Percentiles rank a stretch among this genome's conserved stretches.
Evolutionary conservation across 2,329 filamentous ascomycete species (phyloP).

Genomic region (Neoarthrinium moseri): DNA sequence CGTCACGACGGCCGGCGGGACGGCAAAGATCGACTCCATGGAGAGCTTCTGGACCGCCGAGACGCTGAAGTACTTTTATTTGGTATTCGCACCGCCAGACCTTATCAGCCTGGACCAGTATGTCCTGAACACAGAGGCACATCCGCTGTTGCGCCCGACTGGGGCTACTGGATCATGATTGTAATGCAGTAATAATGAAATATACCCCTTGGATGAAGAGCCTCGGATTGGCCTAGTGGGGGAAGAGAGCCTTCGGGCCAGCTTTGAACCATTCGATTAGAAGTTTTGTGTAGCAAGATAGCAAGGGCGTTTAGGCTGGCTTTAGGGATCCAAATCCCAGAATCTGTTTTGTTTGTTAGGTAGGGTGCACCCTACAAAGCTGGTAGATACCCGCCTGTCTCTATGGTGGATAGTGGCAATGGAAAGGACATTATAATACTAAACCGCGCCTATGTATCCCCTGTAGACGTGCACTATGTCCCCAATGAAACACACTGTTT

Average conservation of each 20-base stretch:
- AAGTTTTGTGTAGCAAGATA: neutral
- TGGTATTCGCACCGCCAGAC: conserved; percentile 67
- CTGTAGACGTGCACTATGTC: no score
- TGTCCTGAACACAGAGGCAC: conserved; percentile 57
- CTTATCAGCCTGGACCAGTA: conserved; percentile 66
- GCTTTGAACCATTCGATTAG: neutral
- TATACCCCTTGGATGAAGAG: no score
- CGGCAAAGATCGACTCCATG: conserved; percentile 27
- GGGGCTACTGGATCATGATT: no score
- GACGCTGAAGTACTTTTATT: conserved; percentile 74
- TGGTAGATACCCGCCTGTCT: no score
- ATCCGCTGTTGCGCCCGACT: conserved; percentile 33
- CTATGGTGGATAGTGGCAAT: no score
- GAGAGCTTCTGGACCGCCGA: conserved; percentile 72
- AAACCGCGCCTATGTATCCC: no score
- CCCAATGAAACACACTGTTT: no score
- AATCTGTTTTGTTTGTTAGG: no score
- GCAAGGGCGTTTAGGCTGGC: neutral
- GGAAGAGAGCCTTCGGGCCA: neutral
- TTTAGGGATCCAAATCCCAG: neutral
- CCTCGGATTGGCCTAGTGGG: no score
- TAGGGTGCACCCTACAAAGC: no score
- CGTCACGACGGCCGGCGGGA: conserved; percentile 49
- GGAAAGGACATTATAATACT: no score
- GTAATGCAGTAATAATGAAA: no score